These are phyloP conservation scores for Candida boleticola DNA, from an alignment of 805 yeast genomes.

Conservation along the genomic window DNA sequence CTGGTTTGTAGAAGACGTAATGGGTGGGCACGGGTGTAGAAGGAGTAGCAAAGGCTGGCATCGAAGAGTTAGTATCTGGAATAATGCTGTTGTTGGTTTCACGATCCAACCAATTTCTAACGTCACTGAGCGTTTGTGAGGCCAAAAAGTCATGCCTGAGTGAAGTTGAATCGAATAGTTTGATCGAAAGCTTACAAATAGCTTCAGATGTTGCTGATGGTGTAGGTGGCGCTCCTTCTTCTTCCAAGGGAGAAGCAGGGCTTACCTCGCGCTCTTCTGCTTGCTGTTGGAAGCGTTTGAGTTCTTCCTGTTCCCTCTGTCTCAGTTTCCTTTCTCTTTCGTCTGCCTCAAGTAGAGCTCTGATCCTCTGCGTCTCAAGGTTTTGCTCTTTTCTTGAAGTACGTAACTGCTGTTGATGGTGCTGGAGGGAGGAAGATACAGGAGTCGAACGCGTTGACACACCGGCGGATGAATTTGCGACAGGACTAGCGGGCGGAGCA, in stretches of 20 bases:
- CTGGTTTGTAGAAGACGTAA: conserved; percentile 37
- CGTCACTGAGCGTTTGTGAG: conserved; percentile 48
- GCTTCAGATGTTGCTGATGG: conserved; percentile 2
- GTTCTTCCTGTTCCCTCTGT: conserved; percentile 7
- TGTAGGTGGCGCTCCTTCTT: background rate
- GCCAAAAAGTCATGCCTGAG: conserved; percentile 50
- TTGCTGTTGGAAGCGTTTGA: conserved; percentile 10
- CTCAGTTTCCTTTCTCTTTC: conserved; percentile 40
- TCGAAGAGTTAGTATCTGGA: conserved; percentile 40
- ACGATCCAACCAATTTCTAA: conserved; percentile 59
- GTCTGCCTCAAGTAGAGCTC: conserved; percentile 52
- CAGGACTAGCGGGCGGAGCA: too few species aligned
- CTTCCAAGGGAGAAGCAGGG: background rate
- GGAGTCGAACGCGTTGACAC: too few species aligned
- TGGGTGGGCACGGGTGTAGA: conserved; percentile 57
- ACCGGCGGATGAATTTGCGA: background rate
- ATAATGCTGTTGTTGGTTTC: conserved; percentile 35
- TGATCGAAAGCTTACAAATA: conserved; percentile 50
- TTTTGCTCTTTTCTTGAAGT: conserved; percentile 36
- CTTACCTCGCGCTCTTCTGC: background rate
- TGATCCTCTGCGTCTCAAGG: conserved; percentile 56
- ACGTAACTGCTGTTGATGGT: background rate
- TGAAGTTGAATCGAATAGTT: conserved; percentile 66
- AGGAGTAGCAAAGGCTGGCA: conserved; percentile 52
- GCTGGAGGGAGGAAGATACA: background rate